Conservation (phyloP, 2,329 filamentous ascomycete genomes). For the Cryphonectria naterciae region DNA sequence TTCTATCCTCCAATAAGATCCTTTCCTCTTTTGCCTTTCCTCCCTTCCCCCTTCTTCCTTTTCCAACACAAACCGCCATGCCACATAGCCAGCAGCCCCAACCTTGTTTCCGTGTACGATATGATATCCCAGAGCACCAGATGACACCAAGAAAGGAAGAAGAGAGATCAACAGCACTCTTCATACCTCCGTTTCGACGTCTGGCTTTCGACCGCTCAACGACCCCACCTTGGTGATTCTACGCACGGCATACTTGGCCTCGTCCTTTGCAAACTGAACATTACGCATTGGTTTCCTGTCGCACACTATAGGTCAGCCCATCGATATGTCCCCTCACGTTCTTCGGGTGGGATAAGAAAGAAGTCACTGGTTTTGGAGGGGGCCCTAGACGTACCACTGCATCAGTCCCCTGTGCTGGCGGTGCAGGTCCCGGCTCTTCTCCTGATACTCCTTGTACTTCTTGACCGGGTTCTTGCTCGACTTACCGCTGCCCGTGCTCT, state of each 20-base stretch:
- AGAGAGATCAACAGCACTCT: slow-evolving; percentile 2
- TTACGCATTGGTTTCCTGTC: slow-evolving; percentile 76
- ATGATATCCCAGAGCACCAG: not conserved
- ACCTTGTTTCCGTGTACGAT: not conserved
- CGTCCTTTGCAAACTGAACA: slow-evolving; percentile 82
- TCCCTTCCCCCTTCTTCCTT: not conserved
- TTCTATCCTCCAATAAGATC: not conserved
- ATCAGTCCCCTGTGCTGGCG: slow-evolving; percentile 87
- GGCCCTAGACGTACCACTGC: slow-evolving; percentile 70
- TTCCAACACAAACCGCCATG: not conserved
- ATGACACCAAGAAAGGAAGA: too few relatives aligned
- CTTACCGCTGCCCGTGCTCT: slow-evolving; percentile 35
- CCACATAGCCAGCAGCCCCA: not conserved
- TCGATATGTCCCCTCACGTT: not conserved
- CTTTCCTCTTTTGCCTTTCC: not conserved
- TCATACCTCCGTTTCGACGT: slow-evolving; percentile 78
- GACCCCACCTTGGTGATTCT: slow-evolving; percentile 78
- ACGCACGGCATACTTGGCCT: slow-evolving; percentile 76
- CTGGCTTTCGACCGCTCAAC: slow-evolving; percentile 80
- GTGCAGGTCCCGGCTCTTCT: slow-evolving; percentile 74
- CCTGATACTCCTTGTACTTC: slow-evolving; percentile 66
- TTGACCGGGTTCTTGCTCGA: slow-evolving; percentile 58
- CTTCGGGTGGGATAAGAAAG: too few relatives aligned
- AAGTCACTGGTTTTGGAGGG: too few relatives aligned
- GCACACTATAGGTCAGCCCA: slow-evolving; percentile 4